phyloP scores from a whole-genome alignment of 139 green algal species.

The Haematococcus lacustris region DNA sequence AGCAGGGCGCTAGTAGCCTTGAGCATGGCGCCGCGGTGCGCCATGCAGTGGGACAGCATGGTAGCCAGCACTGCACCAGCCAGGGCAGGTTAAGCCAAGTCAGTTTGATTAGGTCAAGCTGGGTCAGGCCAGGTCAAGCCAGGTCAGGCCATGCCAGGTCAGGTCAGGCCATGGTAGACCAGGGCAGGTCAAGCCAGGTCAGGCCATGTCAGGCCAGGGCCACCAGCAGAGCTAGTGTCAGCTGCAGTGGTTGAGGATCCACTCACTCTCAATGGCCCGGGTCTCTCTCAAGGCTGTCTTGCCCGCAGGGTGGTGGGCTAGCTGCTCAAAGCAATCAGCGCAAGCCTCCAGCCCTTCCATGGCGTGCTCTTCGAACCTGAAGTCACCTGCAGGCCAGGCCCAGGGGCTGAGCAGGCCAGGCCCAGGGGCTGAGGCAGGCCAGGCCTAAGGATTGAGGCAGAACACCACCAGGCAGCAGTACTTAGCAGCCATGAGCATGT shows the following conservation, averaged over 20 bases:
- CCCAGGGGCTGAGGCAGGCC: no score
- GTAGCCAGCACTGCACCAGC: conserved; percentile 14
- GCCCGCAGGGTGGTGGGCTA: conserved; percentile 20
- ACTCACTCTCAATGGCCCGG: conserved; percentile 18
- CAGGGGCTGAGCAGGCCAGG: background rate
- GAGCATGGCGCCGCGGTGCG: background rate
- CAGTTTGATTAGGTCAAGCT: no score
- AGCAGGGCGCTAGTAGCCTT: conserved; percentile 19
- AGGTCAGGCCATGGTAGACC: no score
- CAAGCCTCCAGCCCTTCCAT: conserved; percentile 14
- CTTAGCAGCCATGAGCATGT: background rate
- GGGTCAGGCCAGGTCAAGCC: no score
- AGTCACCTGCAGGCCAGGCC: conserved; percentile 3
- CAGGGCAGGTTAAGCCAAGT: background rate
- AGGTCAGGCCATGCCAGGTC: no score
- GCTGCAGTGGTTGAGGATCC: no score
- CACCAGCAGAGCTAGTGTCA: no score
- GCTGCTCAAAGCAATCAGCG: conserved; percentile 21
- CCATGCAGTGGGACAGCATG: conserved; percentile 10
- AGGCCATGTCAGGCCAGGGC: no score
- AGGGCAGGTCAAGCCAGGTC: no score
- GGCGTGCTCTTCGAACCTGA: conserved; percentile 14
- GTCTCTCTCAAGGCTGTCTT: conserved; percentile 31
- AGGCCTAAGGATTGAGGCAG: background rate
- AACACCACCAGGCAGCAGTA: background rate